Percentiles rank a stretch among this genome's conserved stretches.
Evolutionary conservation across 2,329 filamentous ascomycete species (phyloP).

Genomic region (Chaetomium sp.): DNA sequence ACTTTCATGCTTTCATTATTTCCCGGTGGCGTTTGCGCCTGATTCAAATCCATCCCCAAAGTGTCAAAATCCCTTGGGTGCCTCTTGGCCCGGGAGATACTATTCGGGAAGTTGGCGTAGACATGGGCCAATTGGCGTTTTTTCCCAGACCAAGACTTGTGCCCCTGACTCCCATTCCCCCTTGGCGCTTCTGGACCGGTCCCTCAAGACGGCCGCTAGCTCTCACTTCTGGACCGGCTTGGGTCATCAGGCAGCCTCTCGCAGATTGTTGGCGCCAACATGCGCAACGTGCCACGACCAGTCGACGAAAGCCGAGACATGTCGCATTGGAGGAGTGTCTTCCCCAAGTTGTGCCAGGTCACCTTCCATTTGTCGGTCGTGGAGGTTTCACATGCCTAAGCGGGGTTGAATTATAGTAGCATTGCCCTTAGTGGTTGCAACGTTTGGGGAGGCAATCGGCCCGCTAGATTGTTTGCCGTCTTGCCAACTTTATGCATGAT

Average conservation of each 20-base stretch:
- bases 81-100: constrained; percentile 7
- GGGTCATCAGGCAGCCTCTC: constrained; percentile 13
- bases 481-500: neutral
- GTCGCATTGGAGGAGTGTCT: neutral
- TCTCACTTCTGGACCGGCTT: neutral
- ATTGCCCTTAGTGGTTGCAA: neutral
- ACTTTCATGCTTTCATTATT: neutral
- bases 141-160: neutral
- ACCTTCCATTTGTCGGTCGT: constrained; percentile 4
- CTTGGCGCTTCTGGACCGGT: neutral
- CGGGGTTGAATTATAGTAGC: neutral
- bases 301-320: constrained; percentile 2
- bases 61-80: neutral
- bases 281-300: constrained; percentile 2
- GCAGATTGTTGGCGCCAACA: neutral
- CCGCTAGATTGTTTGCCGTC: neutral
- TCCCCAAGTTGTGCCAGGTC: neutral
- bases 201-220: neutral
- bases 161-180: constrained; percentile 1
- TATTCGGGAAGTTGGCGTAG: constrained; percentile 16
- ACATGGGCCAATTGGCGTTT: constrained; percentile 5
- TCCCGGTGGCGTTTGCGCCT: neutral
- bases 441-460: neutral
- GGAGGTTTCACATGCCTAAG: constrained; percentile 2
- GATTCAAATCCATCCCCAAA: constrained; percentile 12